Percentiles rank a stretch among this genome's conserved stretches.
These are phyloP conservation scores for Teratosphaeriaceae sp. DNA, from an alignment of 2,329 filamentous ascomycete species.

Conservation along the genomic window DNA sequence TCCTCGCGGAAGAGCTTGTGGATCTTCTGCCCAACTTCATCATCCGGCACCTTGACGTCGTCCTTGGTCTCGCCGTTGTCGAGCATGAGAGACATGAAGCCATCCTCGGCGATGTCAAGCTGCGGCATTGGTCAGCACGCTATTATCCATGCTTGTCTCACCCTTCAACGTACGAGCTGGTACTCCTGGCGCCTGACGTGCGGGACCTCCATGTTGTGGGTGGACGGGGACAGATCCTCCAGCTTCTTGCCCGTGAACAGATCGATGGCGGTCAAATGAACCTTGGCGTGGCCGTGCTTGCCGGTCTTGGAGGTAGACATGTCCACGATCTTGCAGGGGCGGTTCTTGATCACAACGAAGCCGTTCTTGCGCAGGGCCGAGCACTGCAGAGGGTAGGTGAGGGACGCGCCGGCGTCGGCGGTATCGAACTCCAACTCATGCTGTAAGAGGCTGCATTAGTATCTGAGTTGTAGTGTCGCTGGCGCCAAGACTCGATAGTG, in stretches of 20 bases:
- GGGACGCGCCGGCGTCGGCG: constrained; percentile 92
- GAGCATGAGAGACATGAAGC: constrained; percentile 88
- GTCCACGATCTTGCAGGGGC: constrained; percentile 99
- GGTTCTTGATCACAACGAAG: constrained; percentile 95
- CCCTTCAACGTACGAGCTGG: constrained; percentile 90
- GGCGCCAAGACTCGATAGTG: background rate
- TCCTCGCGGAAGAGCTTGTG: constrained; percentile 69
- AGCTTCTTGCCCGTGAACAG: constrained; percentile 99
- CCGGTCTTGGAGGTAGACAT: constrained; percentile 99
- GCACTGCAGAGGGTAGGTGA: constrained; percentile 97
- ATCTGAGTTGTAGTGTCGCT: too few relatives aligned
- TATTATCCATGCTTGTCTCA: too few relatives aligned
- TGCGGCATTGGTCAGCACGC: too few relatives aligned
- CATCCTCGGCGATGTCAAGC: constrained; percentile 91
- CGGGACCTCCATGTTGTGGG: constrained; percentile 96
- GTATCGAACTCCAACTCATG: constrained; percentile 73
- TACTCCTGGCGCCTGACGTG: constrained; percentile 86
- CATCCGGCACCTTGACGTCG: constrained; percentile 88
- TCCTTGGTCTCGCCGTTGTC: constrained; percentile 84
- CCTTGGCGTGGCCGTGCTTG: constrained; percentile 99
- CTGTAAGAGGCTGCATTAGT: constrained; percentile 24
- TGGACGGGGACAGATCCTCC: constrained; percentile 97
- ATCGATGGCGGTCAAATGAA: constrained; percentile 94
- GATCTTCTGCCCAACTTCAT: constrained; percentile 84
- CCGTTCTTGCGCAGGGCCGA: constrained; percentile 99